Conservation (phyloP, 331 rosid species). For the Quercus phellos region DNA sequence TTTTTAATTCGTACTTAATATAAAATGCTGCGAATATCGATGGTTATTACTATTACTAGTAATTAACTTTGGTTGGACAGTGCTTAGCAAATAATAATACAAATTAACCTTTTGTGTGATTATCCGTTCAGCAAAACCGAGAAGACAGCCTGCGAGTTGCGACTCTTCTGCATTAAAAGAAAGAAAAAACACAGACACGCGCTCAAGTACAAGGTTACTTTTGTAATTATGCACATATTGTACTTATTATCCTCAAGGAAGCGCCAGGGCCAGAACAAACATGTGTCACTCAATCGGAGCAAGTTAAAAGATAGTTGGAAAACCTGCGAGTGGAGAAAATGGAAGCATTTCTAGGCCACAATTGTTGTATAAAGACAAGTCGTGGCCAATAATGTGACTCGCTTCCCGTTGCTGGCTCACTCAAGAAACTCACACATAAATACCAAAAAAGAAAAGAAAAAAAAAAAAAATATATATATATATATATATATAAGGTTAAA, state of each 20-base stretch:
- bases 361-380: neutral
- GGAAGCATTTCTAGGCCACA: neutral
- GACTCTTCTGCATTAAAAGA: neutral
- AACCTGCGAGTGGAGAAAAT: neutral
- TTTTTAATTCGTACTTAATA: neutral
- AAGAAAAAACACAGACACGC: neutral
- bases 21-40: neutral
- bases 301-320: neutral
- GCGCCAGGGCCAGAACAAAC: neutral
- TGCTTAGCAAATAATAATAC: neutral
- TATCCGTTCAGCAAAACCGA: neutral
- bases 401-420: neutral
- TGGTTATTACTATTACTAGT: neutral
- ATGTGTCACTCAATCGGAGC: neutral
- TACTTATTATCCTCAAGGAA: neutral
- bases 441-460: no score
- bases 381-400: constrained; percentile 9
- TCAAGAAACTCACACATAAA: no score
- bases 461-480: no score
- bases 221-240: neutral
- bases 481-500: no score
- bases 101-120: neutral
- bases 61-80: neutral
- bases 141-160: neutral
- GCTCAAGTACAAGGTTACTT: neutral